Conservation (phyloP, 768 basidiomycete species). For the Boletus sp. region DNA sequence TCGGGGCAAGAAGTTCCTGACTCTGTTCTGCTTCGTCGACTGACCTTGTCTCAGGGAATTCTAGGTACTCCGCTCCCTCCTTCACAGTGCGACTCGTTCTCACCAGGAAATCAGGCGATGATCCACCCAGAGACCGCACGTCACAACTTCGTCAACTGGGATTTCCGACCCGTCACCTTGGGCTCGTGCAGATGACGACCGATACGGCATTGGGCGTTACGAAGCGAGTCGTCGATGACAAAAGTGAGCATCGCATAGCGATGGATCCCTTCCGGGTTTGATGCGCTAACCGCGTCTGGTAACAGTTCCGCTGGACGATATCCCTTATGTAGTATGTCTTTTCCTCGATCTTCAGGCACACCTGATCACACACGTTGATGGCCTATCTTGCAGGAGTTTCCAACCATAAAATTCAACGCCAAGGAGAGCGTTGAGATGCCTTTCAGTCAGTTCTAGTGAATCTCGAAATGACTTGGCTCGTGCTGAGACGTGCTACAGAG, state of each 20-base stretch:
- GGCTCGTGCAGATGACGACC: conserved; percentile 94
- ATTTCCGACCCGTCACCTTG: conserved; percentile 84
- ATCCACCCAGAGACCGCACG: conserved; percentile 93
- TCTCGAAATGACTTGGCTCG: background rate
- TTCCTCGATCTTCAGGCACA: background rate
- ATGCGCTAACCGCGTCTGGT: background rate
- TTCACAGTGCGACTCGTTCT: background rate
- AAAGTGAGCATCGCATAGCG: conserved; percentile 40
- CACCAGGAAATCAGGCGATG: conserved; percentile 64
- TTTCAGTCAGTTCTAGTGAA: conserved; percentile 60
- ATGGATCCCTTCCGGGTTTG: background rate
- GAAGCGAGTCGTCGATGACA: conserved; percentile 75
- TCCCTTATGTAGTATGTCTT: conserved; percentile 64
- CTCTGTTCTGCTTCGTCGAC: background rate
- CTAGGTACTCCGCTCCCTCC: conserved; percentile 39
- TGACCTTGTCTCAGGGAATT: conserved; percentile 46
- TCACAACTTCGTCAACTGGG: conserved; percentile 82
- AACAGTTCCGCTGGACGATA: conserved; percentile 61
- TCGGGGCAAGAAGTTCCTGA: conserved; percentile 58
- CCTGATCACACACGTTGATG: background rate
- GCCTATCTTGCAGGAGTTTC: conserved; percentile 62
- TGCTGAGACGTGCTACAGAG: conserved; percentile 31
- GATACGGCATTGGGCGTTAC: conserved; percentile 95
- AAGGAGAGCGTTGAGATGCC: conserved; percentile 98
- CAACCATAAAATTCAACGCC: conserved; percentile 83